Conservation (phyloP, 2,329 filamentous ascomycete species). For the Talaromyces rugulosus region DNA sequence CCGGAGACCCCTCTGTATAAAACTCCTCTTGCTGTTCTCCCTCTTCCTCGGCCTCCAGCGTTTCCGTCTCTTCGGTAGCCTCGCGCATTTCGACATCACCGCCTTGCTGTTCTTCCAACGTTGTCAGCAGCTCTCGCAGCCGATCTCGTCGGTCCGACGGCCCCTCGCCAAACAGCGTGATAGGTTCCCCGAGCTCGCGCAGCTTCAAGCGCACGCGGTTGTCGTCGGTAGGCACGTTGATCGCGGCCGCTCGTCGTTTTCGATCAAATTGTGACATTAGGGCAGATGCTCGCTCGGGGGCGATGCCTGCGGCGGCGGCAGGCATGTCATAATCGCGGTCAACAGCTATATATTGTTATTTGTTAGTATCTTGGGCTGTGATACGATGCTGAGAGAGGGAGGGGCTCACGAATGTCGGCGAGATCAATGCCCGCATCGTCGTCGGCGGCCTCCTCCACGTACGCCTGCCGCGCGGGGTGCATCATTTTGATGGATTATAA, state of each 20-base stretch:
- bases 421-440: slow-evolving; percentile 58
- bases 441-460: slow-evolving; percentile 74
- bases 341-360: slow-evolving; percentile 42
- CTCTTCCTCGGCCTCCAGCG: slow-evolving; percentile 73
- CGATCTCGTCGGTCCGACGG: slow-evolving; percentile 81
- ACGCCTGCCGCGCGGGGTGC: slow-evolving; percentile 87
- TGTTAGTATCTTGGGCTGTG: slow-evolving; percentile 5
- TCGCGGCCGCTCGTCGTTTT: slow-evolving; percentile 80
- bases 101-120: slow-evolving; percentile 61
- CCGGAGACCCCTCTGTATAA: slow-evolving; percentile 76
- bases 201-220: slow-evolving; percentile 74
- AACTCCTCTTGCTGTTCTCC: slow-evolving; percentile 87
- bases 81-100: slow-evolving; percentile 52
- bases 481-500: slow-evolving; percentile 46
- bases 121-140: slow-evolving; percentile 73
- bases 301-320: slow-evolving; percentile 59
- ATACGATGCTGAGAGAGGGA: not conserved
- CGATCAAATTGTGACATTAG: slow-evolving; percentile 85
- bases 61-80: slow-evolving; percentile 42
- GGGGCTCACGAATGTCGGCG: slow-evolving; percentile 58
- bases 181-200: slow-evolving; percentile 83
- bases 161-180: slow-evolving; percentile 91
- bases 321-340: slow-evolving; percentile 85
- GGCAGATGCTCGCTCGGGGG: slow-evolving; percentile 77
- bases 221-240: slow-evolving; percentile 93